Base-by-base conservation (phyloP, 2,329 filamentous ascomycete genomes). In the Fusarium sp. region DNA sequence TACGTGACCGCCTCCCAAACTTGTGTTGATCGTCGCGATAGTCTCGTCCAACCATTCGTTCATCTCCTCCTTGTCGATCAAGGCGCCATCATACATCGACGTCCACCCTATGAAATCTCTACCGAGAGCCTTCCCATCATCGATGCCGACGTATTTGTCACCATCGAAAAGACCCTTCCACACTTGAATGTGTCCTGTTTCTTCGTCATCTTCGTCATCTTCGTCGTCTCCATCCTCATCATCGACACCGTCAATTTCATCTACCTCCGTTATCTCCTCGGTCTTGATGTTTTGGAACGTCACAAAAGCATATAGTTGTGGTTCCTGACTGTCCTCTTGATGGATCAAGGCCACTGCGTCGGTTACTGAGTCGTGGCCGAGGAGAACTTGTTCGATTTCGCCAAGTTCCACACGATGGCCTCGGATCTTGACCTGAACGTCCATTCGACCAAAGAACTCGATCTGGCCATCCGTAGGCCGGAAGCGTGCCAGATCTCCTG, bases 391-490 rank as follows among this genome's bases (percentile, higher is more conserved):
- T 18, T 79, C 77, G 3, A 79, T 71, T 36, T 79, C 77, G 0
- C 59, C 71, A 2, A 74, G 55, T 55, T 80, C 78, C 28, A 79
- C 53, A 3, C 78, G 74, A 9, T 79, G 71, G 10, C 78, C 77
- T 18, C 76, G 71, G 10, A 80, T 66, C 59, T 79, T 79, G 51
- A 77, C 62, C 44, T 78, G 76, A 13, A 59, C 53, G n/a, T 79
- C 77, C 3, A 74, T 71, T 12, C 77, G 73, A 1, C 74, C 74
- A 2, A 78, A 61, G 51, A 76, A 78, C 41, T 77, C 76, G 2
- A 79, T 36, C 3, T 66, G 43, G 2, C 72, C 71, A 48, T 78
- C 74, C 1, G 13, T 18, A 0, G 66, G 67, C 1, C 74, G 55
- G 36, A 62, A 73, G 1, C 77, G 73, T 10, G 66, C 74, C 28